Conservation (phyloP, 2,329 filamentous ascomycete species). For the Aspergillus versicolor region DNA sequence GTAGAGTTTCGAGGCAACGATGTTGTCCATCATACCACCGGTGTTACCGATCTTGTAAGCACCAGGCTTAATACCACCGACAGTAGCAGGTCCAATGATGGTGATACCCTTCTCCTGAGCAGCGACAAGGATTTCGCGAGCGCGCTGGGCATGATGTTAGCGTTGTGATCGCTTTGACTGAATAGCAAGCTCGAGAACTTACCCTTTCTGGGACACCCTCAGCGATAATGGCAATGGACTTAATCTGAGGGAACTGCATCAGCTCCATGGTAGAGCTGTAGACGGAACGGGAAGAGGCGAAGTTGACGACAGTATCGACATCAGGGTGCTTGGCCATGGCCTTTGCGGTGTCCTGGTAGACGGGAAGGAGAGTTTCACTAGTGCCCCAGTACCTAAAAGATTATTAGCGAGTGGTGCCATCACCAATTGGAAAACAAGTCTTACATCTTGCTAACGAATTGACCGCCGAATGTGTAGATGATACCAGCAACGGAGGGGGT, state of each 20-base stretch:
- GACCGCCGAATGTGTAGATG: constrained; percentile 99
- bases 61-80: constrained; percentile 98
- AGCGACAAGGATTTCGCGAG: constrained; percentile 94
- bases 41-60: constrained; percentile 99
- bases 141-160: constrained; percentile 60
- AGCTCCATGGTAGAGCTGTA: constrained; percentile 98
- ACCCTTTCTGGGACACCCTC: constrained; percentile 98
- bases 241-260: constrained; percentile 95
- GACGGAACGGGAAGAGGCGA: constrained; percentile 96
- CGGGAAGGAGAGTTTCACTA: constrained; percentile 95
- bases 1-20: constrained; percentile 99
- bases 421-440: constrained; percentile 18
- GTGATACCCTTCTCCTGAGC: constrained; percentile 98
- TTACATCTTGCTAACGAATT: constrained; percentile 99
- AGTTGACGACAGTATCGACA: constrained; percentile 98
- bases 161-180: background rate
- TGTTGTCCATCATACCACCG: constrained; percentile 99
- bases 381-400: constrained; percentile 86
- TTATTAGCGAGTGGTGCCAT: constrained; percentile 4
- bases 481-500: constrained; percentile 97
- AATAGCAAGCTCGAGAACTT: constrained; percentile 32
- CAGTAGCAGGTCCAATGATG: constrained; percentile 97
- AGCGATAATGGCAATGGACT: constrained; percentile 98
- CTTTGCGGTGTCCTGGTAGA: constrained; percentile 93
- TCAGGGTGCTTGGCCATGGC: constrained; percentile 95